Evolutionary conservation across 2,329 filamentous ascomycete species (phyloP).

Genomic region (Colletotrichum sp.): DNA sequence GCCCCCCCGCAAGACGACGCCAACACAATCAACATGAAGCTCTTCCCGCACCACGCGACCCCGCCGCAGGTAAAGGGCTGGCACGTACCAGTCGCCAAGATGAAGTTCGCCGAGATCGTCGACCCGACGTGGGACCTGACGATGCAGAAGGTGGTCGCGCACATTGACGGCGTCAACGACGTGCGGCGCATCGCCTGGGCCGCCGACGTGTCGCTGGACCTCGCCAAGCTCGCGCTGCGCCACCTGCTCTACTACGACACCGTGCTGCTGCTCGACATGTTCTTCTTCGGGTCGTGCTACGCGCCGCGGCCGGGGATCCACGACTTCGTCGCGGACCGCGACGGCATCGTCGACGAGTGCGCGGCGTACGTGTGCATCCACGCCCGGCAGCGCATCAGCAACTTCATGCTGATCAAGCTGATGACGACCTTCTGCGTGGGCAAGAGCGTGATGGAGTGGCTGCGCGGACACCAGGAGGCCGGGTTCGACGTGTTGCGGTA

Average conservation of each 20-base stretch:
- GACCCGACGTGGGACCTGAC: constrained; percentile 78
- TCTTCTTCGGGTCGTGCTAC: constrained; percentile 93
- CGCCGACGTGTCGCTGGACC: constrained; percentile 84
- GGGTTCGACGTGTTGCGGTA: constrained; percentile 71
- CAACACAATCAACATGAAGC: constrained; percentile 95
- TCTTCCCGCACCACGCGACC: constrained; percentile 82
- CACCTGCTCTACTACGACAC: constrained; percentile 95
- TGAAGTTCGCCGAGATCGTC: constrained; percentile 68
- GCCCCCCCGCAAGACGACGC: constrained; percentile 71
- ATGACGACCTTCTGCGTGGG: constrained; percentile 87
- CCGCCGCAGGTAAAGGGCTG: constrained; percentile 82
- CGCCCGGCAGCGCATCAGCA: constrained; percentile 48
- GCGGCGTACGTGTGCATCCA: constrained; percentile 76
- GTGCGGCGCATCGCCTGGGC: constrained; percentile 85
- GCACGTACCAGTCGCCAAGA: constrained; percentile 85
- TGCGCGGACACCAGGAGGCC: constrained; percentile 72
- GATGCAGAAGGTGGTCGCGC: constrained; percentile 77
- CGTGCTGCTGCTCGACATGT: constrained; percentile 88
- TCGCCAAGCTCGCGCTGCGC: constrained; percentile 85
- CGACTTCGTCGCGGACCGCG: constrained; percentile 77
- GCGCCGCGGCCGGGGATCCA: constrained; percentile 79
- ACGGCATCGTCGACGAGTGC: constrained; percentile 84
- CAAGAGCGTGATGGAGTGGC: constrained; percentile 86
- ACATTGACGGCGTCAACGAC: constrained; percentile 91
- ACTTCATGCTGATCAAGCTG: constrained; percentile 76